A percentile compares a stretch with the other conserved stretches of the same genome.
phyloP scores from a whole-genome alignment of 2,329 filamentous ascomycete genomes.

The Venturia aucupariae region DNA sequence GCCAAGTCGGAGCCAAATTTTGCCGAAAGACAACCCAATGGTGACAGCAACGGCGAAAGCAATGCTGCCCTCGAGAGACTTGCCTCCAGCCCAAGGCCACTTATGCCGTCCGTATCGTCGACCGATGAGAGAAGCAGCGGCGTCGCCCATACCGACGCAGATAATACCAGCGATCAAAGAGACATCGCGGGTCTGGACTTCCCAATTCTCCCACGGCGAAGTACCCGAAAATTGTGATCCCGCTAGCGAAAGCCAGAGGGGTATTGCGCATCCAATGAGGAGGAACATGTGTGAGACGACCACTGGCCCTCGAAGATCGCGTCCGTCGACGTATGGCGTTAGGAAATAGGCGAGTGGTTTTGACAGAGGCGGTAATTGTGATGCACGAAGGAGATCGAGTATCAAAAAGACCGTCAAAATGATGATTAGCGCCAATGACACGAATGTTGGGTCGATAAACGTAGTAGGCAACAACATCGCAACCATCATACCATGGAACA shows the following conservation, averaged over 20 bases:
- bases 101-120: conserved; percentile 77
- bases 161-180: conserved; percentile 89
- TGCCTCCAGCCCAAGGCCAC: conserved; percentile 95
- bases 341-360: conserved; percentile 79
- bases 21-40: conserved; percentile 59
- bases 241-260: conserved; percentile 80
- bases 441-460: conserved; percentile 78
- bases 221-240: conserved; percentile 36
- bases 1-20: conserved; percentile 66
- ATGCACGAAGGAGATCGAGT: conserved; percentile 80
- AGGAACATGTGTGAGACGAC: conserved; percentile 96
- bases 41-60: conserved; percentile 80
- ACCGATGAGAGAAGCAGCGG: conserved; percentile 83
- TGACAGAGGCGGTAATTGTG: conserved; percentile 82
- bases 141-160: conserved; percentile 91
- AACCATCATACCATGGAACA: conserved; percentile 98
- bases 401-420: conserved; percentile 78
- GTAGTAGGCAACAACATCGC: conserved; percentile 84
- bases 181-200: conserved; percentile 59
- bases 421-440: conserved; percentile 67
- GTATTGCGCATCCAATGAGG: conserved; percentile 88
- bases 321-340: conserved; percentile 86
- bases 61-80: conserved; percentile 77
- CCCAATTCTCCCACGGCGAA: conserved; percentile 61
- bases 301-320: conserved; percentile 86